phyloP scores from a whole-genome alignment of 768 basidiomycete genomes.

The Mrakia hoshinonis region DNA sequence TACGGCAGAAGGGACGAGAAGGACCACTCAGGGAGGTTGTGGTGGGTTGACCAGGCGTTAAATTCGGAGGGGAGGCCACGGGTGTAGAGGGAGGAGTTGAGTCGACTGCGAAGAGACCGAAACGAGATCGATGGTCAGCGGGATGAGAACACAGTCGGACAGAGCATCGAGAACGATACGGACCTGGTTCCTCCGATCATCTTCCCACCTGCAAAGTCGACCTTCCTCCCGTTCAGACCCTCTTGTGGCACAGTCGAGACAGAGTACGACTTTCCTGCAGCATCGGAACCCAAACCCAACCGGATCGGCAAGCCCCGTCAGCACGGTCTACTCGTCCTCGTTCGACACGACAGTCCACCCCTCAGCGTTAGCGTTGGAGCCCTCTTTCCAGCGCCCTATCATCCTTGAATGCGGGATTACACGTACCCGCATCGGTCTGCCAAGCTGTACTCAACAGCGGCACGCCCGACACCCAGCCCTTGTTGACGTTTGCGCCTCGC shows the following conservation, averaged over 20 bases:
- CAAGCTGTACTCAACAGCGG: slow-evolving; percentile 23
- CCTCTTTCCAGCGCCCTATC: too few relatives aligned
- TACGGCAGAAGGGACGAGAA: slow-evolving; percentile 15
- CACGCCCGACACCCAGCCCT: slow-evolving; percentile 15
- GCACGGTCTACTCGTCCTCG: too few relatives aligned
- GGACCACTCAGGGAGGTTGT: slow-evolving; percentile 26
- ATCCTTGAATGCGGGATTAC: too few relatives aligned
- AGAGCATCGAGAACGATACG: background rate
- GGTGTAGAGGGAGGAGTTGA: slow-evolving; percentile 24
- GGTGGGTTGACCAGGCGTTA: slow-evolving; percentile 17
- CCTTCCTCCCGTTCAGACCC: slow-evolving; percentile 8
- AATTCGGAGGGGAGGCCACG: slow-evolving; percentile 28
- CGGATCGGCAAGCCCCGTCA: background rate
- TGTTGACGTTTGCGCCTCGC: background rate
- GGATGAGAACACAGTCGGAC: background rate
- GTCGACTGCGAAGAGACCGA: background rate
- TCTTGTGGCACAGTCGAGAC: slow-evolving; percentile 22
- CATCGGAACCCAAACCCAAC: background rate
- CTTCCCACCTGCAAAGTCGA: slow-evolving; percentile 21
- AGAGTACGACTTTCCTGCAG: slow-evolving; percentile 15
- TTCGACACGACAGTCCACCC: too few relatives aligned
- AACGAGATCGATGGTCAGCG: background rate
- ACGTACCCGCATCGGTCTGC: slow-evolving; percentile 24
- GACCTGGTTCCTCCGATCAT: slow-evolving; percentile 27
- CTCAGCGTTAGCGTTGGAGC: too few relatives aligned